A percentile compares a stretch with the other conserved stretches of the same genome.
These are phyloP conservation scores for Sanguinoderma infundibulare DNA, from an alignment of 1,284 basidiomycete species.

Conservation along the genomic window DNA sequence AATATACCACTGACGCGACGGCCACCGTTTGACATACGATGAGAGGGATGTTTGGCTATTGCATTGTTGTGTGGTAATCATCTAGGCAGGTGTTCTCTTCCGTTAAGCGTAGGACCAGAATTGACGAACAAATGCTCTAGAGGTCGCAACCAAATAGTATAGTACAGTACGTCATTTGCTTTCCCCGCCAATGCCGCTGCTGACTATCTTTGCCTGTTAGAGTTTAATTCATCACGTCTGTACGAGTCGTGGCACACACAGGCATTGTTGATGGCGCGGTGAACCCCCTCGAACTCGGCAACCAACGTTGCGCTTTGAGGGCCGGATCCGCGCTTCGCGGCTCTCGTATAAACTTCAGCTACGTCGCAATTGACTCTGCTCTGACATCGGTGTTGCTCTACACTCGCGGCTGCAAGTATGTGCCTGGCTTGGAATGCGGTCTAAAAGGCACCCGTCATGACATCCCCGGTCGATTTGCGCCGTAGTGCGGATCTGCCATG, in stretches of 20 bases:
- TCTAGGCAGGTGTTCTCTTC: not conserved
- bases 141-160: not conserved
- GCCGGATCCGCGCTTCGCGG: too few relatives aligned
- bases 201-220: not conserved
- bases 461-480: not conserved
- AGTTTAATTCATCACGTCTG: not conserved
- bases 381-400: not conserved
- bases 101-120: not conserved
- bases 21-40: not conserved
- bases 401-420: not conserved
- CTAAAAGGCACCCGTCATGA: not conserved
- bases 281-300: too few relatives aligned
- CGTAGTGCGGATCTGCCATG: not conserved
- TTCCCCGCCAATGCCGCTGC: not conserved
- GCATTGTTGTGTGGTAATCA: not conserved
- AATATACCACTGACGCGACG: not conserved
- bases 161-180: not conserved
- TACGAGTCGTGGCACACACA: not conserved
- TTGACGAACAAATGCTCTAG: not conserved
- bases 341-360: too few relatives aligned
- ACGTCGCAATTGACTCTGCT: too few relatives aligned
- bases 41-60: not conserved
- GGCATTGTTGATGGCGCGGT: too few relatives aligned
- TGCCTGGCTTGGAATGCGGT: not conserved
- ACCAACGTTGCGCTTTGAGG: too few relatives aligned